A percentile compares a stretch with the other conserved stretches of the same genome.
Evolutionary conservation across 1,139 yeast genomes (phyloP).

Genomic region (Lodderomyces pseudojiufengensis): DNA sequence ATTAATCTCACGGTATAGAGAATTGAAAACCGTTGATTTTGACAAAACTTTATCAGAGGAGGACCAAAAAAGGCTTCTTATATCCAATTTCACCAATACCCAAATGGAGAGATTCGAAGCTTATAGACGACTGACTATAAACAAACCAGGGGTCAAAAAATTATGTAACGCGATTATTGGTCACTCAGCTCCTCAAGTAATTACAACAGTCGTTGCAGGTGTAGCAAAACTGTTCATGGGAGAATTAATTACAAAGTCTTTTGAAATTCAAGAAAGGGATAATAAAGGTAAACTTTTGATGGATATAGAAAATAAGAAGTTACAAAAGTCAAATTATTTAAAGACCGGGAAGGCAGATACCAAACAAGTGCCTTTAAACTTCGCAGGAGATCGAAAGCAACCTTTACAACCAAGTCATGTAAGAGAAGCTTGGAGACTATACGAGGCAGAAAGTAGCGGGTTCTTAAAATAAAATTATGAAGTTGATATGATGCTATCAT

Average conservation of each 20-base stretch:
- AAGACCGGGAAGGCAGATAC: slow-evolving; percentile 30
- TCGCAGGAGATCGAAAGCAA: slow-evolving; percentile 42
- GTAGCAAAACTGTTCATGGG: slow-evolving; percentile 85
- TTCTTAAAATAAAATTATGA: no score
- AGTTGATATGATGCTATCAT: no score
- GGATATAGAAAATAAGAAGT: slow-evolving; percentile 38
- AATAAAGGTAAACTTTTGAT: slow-evolving; percentile 39
- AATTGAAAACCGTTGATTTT: slow-evolving; percentile 21
- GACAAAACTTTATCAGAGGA: slow-evolving; percentile 31
- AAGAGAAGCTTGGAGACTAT: slow-evolving; percentile 76
- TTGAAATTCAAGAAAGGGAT: slow-evolving; percentile 59
- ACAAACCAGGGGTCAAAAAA: slow-evolving; percentile 75
- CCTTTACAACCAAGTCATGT: slow-evolving; percentile 83
- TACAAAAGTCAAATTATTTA: slow-evolving; percentile 26
- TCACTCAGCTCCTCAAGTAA: slow-evolving; percentile 79
- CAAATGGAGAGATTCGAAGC: slow-evolving; percentile 89
- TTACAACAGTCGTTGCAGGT: slow-evolving; percentile 82
- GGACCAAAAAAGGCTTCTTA: slow-evolving; percentile 61
- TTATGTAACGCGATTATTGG: slow-evolving; percentile 76
- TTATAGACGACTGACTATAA: slow-evolving; percentile 77
- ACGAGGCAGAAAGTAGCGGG: not conserved
- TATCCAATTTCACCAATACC: slow-evolving; percentile 71
- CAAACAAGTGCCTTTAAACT: slow-evolving; percentile 29
- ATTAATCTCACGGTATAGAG: slow-evolving; percentile 29
- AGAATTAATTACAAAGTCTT: slow-evolving; percentile 79